phyloP scores from a whole-genome alignment of 106 monocot species.

The Hemerocallis citrina region DNA sequence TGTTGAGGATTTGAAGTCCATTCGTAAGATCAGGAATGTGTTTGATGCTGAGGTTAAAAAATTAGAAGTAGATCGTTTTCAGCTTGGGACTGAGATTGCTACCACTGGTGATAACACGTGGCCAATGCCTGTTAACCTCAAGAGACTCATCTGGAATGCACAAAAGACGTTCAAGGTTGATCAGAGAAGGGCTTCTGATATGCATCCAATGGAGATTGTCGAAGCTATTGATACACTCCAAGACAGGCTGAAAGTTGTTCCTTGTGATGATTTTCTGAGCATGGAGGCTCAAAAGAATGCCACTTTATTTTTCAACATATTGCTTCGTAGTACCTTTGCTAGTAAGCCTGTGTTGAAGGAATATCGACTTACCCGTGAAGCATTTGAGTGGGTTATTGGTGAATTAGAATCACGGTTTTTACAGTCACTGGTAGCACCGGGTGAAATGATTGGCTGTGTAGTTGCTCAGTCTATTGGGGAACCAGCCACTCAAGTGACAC shows the following conservation, averaged over 20 bases:
- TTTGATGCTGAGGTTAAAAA: conserved; percentile 98
- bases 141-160: conserved; percentile 97
- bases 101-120: conserved; percentile 84
- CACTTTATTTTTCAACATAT: conserved; percentile 89
- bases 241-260: conserved; percentile 95
- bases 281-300: conserved; percentile 99
- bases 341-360: conserved; percentile 94
- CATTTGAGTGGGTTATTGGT: conserved; percentile 99
- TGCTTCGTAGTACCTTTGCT: conserved; percentile 94
- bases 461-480: conserved; percentile 99
- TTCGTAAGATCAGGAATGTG: conserved; percentile 82
- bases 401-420: conserved; percentile 97
- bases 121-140: conserved; percentile 95
- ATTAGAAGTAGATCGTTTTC: conserved; percentile 76
- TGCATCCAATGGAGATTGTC: conserved; percentile 99
- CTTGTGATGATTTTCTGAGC: conserved; percentile 91
- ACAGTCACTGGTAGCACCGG: conserved; percentile 93
- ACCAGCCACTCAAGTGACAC: conserved; percentile 97
- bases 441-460: conserved; percentile 99
- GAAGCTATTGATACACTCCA: conserved; percentile 97
- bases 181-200: conserved; percentile 81
- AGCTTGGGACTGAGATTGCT: conserved; percentile 84
- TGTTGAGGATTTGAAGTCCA: conserved; percentile 92
- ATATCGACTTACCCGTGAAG: conserved; percentile 92
- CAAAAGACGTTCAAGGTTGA: conserved; percentile 98